A percentile compares a stretch with the other conserved stretches of the same genome.
phyloP scores from a whole-genome alignment of 2,329 filamentous ascomycete genomes.

The Thermochaetoides dissita region DNA sequence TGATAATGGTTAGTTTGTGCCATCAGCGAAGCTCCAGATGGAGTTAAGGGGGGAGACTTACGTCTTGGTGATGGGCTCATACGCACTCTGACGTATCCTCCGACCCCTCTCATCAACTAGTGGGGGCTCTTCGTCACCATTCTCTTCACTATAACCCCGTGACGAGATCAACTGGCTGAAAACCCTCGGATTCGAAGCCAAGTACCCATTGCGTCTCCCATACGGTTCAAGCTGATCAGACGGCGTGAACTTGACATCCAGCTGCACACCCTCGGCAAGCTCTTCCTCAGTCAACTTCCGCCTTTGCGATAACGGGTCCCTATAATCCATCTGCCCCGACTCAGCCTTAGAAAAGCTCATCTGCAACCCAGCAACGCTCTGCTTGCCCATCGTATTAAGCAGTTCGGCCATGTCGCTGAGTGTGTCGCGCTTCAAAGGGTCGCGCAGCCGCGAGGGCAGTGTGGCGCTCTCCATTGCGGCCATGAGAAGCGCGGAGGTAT shows the following conservation, averaged over 20 bases:
- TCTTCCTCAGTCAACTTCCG: slow-evolving; percentile 18
- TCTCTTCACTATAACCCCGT: slow-evolving; percentile 19
- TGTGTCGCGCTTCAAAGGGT: slow-evolving; percentile 30
- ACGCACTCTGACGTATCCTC: slow-evolving; percentile 15
- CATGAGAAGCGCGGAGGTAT: slow-evolving; percentile 61
- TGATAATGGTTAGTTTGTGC: slow-evolving; percentile 13
- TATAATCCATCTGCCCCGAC: slow-evolving; percentile 18
- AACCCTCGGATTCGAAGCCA: slow-evolving; percentile 21
- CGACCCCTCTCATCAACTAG: slow-evolving; percentile 16
- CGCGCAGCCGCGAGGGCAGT: slow-evolving; percentile 56
- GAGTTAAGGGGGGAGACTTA: neutral
- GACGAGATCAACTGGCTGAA: slow-evolving; percentile 29
- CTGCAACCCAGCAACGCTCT: slow-evolving; percentile 61
- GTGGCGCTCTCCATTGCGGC: slow-evolving; percentile 67
- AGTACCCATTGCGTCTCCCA: slow-evolving; percentile 11
- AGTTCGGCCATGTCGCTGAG: slow-evolving; percentile 50
- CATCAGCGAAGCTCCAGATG: neutral
- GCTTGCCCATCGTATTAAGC: slow-evolving; percentile 63
- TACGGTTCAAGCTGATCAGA: slow-evolving; percentile 23
- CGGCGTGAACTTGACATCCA: slow-evolving; percentile 28
- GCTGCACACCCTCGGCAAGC: slow-evolving; percentile 18
- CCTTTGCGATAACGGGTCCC: slow-evolving; percentile 7
- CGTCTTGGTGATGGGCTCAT: slow-evolving; percentile 17
- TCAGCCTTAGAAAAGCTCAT: slow-evolving; percentile 40
- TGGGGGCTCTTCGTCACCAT: slow-evolving; percentile 17